These are phyloP conservation scores for Chrysanthemum makinoi DNA, from an alignment of 129 eudicot species.

Conservation along the genomic window DNA sequence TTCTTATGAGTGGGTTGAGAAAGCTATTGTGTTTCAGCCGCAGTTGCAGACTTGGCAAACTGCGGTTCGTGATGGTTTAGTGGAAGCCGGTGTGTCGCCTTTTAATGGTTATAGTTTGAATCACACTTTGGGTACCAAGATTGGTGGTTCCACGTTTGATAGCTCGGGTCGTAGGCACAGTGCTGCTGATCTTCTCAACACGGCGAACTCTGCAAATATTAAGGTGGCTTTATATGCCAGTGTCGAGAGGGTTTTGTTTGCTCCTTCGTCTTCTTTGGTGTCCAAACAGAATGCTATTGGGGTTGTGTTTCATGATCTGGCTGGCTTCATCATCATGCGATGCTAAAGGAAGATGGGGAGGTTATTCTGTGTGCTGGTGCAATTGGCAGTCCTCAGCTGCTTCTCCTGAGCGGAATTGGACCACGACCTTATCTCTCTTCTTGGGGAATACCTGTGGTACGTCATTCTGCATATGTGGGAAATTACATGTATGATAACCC, in stretches of 20 bases:
- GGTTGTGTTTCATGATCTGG: conserved; percentile 53
- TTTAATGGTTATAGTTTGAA: conserved; percentile 49
- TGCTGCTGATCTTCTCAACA: conserved; percentile 59
- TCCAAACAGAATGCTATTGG: conserved; percentile 49
- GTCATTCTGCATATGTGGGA: conserved; percentile 65
- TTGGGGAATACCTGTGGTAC: conserved; percentile 69
- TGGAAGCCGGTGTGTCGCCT: conserved; percentile 60
- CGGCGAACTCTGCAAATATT: conserved; percentile 44
- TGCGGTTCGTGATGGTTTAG: conserved; percentile 51
- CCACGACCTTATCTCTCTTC: conserved; percentile 68
- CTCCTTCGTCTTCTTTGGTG: conserved; percentile 22
- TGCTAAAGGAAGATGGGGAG: conserved; percentile 54
- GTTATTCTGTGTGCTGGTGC: conserved; percentile 70
- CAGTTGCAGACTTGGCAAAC: conserved; percentile 66
- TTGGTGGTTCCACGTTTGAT: conserved; percentile 75
- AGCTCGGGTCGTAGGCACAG: conserved; percentile 55
- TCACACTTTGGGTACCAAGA: conserved; percentile 62
- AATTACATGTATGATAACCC: conserved; percentile 74
- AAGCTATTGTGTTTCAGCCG: conserved; percentile 60
- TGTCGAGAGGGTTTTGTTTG: conserved; percentile 54
- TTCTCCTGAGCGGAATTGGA: conserved; percentile 71
- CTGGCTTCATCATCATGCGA: conserved; percentile 62
- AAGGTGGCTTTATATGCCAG: conserved; percentile 55
- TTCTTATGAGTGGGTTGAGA: conserved; percentile 74
- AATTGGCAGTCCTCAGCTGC: conserved; percentile 68